Base-by-base conservation (phyloP, 2,329 filamentous ascomycete species). In the Pseudogymnoascus sp. region DNA sequence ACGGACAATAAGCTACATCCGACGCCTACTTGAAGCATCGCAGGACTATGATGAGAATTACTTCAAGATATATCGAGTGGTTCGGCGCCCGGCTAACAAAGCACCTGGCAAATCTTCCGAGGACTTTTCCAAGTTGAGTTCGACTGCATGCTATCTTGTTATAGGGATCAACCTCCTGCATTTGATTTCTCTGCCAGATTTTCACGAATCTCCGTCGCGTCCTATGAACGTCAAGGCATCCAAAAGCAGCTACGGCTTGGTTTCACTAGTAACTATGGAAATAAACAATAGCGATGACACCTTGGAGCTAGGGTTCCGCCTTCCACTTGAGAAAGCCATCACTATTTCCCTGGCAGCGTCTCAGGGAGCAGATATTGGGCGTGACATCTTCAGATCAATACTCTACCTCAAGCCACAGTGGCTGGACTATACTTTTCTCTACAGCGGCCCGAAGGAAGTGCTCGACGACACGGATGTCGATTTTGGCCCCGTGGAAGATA, bases 161-260 rank as follows among this genome's bases (percentile, higher is more conserved):
- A 80, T 90, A 69, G 87, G 87, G 18, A 79, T 87, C 33, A 85
- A 89, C 74, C 87, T 87, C 70, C 75, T 89, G 35, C 87, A 89
- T 73, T 69, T 90, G 58, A 80, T 90, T 52, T 85, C 86, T n/a
- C 70, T 87, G 33, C 80, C 84, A 42, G 87, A 85, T 67, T 75
- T 79, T 18, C 77, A 76, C 33, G 79, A 78, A 67, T 78, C 65
- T 74, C 78, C 27, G 82, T 83, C 65, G 10, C 64, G 65, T 18
- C 60, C 70, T 5, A 59, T 67, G 13, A 82, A 55, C 72, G 81
- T 67, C 76, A 80, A 64, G 76, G 81, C 64, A 39, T 69, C 68
- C 27, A 67, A 70, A 40, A 77, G 76, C 6, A 85, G 84, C 1
- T 82, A 84, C 68, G 87, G 86, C 3, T 80, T 89, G 60, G 80